Conservation (phyloP, 2,329 filamentous ascomycete species). For the Reticulascus tulasneorum region DNA sequence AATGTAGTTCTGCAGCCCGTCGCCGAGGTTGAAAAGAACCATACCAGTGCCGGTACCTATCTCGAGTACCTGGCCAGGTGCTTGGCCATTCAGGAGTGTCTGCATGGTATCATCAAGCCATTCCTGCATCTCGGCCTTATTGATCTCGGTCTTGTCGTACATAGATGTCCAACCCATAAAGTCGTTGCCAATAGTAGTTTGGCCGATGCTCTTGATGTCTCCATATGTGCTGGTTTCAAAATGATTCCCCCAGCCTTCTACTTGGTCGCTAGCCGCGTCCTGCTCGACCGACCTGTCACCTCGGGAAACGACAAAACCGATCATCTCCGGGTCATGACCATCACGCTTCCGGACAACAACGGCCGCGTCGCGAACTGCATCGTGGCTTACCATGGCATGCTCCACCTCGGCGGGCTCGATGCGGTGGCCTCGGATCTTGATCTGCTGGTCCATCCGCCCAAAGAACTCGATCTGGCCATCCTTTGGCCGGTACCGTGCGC, state of each 20-base stretch:
- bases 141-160: constrained; percentile 23
- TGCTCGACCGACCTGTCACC: background rate
- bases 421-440: constrained; percentile 26
- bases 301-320: constrained; percentile 11
- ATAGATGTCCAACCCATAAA: constrained; percentile 28
- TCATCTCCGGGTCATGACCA: constrained; percentile 6
- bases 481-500: constrained; percentile 15
- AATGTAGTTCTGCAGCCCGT: constrained; percentile 17
- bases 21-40: constrained; percentile 24
- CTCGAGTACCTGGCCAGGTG: constrained; percentile 20
- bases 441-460: constrained; percentile 21
- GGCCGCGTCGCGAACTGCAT: constrained; percentile 14
- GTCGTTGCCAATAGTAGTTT: constrained; percentile 17
- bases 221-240: constrained; percentile 15
- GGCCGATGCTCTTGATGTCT: constrained; percentile 10
- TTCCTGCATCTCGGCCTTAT: constrained; percentile 24
- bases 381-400: constrained; percentile 12
- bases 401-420: constrained; percentile 25
- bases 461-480: constrained; percentile 23
- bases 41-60: constrained; percentile 26
- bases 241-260: constrained; percentile 14
- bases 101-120: constrained; percentile 26
- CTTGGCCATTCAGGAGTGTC: constrained; percentile 7
- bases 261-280: constrained; percentile 9
- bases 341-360: constrained; percentile 9